Base-by-base conservation (phyloP, 176 grass and related monocot species). In the Avena eriantha region DNA sequence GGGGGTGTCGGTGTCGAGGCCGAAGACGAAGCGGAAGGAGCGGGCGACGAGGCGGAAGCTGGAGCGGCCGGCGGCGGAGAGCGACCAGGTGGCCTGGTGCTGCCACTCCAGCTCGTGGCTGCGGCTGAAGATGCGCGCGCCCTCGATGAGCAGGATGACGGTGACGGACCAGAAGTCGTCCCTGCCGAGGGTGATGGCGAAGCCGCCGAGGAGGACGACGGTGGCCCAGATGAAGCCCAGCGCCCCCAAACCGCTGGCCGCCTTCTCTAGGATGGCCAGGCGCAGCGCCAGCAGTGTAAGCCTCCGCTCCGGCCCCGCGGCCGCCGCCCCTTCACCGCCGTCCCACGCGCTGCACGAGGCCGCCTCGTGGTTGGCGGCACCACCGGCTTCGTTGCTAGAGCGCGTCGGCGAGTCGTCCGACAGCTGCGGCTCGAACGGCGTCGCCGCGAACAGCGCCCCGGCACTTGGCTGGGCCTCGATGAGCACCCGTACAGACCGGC, bases 31-130 rank as follows among this genome's bases (percentile, higher is more conserved):
- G 86, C 86, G 92, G 77, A 95, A 61, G 34, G 91, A 93, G 1
- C 80, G 88, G 2, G 92, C 45, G 45, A 98, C 76, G 63, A 92
- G 77, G 19, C 83, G 84, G 86, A 84, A 89, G 87, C 93, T 92
- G 26, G 90, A 85, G 3, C 81, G 77, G 18, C 89, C 80, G 8
- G 89, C 89, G 67, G 83, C 81, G n/a, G 85, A 11, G 84, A 95
- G 78, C 2, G 91, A 93, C 93, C 87, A 98, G 0, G 96, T 95
- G 57, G 93, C 85, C 78, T 94, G 96, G 87, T 95, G 96, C 88
- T 95, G 93, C 96, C 93, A 98, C 87, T 98, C 93, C 4, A 98
- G 91, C 86, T 98, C 96, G 15, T 98, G 96, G 92, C 93, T 98
- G 51, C 96, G 91, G 88, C 93, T 95, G 59, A 98, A 95, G 48